A percentile compares a stretch with the other conserved stretches of the same genome.
These are phyloP conservation scores for Cercospora beticola DNA, from an alignment of 2,329 filamentous ascomycete species.

Conservation along the genomic window DNA sequence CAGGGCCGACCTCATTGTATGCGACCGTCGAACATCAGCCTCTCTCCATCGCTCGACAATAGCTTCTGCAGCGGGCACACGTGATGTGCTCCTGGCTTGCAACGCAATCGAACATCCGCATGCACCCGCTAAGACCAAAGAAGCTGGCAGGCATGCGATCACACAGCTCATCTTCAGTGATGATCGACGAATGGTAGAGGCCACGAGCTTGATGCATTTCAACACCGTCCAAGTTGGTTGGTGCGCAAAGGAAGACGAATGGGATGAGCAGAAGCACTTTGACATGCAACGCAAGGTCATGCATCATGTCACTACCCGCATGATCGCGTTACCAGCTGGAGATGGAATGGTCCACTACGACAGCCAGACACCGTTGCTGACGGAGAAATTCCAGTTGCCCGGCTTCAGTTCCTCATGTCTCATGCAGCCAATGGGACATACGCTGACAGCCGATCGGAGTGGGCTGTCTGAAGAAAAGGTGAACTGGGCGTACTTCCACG, in stretches of 20 bases:
- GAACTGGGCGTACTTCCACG: constrained; percentile 98
- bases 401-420: constrained; percentile 91
- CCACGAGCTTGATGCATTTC: constrained; percentile 79
- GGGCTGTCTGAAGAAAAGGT: constrained; percentile 94
- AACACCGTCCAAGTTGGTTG: constrained; percentile 76
- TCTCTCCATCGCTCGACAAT: background rate
- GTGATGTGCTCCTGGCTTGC: constrained; percentile 57
- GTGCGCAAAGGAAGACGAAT: constrained; percentile 70
- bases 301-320: constrained; percentile 80
- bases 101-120: constrained; percentile 62
- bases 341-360: constrained; percentile 86
- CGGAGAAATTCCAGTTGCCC: constrained; percentile 84
- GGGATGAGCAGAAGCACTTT: constrained; percentile 82
- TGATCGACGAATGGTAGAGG: constrained; percentile 85
- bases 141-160: constrained; percentile 73
- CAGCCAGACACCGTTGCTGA: constrained; percentile 81
- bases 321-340: constrained; percentile 83
- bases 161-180: constrained; percentile 87
- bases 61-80: background rate
- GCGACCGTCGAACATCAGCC: background rate
- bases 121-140: constrained; percentile 74
- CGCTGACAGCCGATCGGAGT: constrained; percentile 85
- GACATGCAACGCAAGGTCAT: constrained; percentile 92
- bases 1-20: constrained; percentile 70
- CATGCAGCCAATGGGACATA: constrained; percentile 88